Percentiles rank a stretch among this genome's conserved stretches.
These are phyloP conservation scores for Lyophyllum atratum DNA, from an alignment of 768 basidiomycete genomes.

Conservation along the genomic window DNA sequence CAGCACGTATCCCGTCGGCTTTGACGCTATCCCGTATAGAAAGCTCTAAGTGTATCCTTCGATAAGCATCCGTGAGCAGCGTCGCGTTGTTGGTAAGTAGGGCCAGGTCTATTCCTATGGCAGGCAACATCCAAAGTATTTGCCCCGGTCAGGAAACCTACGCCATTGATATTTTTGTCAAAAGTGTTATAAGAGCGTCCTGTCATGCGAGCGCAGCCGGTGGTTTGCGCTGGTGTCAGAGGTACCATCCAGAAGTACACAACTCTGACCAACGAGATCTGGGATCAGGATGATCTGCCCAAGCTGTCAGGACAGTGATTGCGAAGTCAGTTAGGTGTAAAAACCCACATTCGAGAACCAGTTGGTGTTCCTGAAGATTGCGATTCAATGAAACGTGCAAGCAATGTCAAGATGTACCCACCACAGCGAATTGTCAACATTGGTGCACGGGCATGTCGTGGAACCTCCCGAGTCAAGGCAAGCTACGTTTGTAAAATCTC, in stretches of 20 bases:
- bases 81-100: conserved; percentile 45
- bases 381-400: background rate
- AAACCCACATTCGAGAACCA: conserved; percentile 61
- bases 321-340: background rate
- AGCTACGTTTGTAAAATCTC: conserved; percentile 54
- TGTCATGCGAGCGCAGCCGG: conserved; percentile 52
- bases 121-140: conserved; percentile 67
- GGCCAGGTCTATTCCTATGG: conserved; percentile 56
- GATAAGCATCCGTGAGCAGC: conserved; percentile 50
- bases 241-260: conserved; percentile 54
- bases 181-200: conserved; percentile 45
- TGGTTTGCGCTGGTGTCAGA: conserved; percentile 40
- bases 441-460: conserved; percentile 53
- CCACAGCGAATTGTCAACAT: conserved; percentile 45
- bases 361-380: conserved; percentile 56
- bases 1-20: conserved; percentile 63
- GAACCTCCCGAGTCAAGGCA: conserved; percentile 61
- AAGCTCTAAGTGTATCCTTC: conserved; percentile 54
- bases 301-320: background rate
- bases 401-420: conserved; percentile 13
- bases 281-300: conserved; percentile 62
- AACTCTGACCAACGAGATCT: conserved; percentile 52
- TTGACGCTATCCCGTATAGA: conserved; percentile 43
- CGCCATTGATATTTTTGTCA: conserved; percentile 16
- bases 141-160: conserved; percentile 56